These are phyloP conservation scores for Ceratocystis papillata DNA, from an alignment of 2,329 filamentous ascomycete species.

Conservation along the genomic window DNA sequence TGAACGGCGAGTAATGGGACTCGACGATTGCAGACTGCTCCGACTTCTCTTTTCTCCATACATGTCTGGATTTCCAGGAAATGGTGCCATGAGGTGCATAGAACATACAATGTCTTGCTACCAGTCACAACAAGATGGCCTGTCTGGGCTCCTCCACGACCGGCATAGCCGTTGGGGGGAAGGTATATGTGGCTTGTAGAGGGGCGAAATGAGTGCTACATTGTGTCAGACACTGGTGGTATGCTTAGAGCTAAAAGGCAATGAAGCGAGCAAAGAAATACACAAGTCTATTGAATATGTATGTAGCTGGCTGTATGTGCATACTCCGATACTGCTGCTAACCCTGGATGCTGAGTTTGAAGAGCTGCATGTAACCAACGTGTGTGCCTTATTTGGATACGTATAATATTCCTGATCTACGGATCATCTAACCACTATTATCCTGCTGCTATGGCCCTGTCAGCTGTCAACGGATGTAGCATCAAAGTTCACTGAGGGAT, in stretches of 20 bases:
- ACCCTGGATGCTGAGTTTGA: background rate
- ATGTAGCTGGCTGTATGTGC: background rate
- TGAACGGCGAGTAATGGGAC: background rate
- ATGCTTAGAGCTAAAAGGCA: background rate
- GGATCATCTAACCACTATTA: too few relatives aligned
- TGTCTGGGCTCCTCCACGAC: too few relatives aligned
- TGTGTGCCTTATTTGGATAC: background rate
- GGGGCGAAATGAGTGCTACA: background rate
- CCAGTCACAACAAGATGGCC: background rate
- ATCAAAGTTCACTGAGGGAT: background rate
- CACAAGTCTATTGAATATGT: background rate
- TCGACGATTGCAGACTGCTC: background rate
- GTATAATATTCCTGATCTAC: too few relatives aligned
- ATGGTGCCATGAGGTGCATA: background rate
- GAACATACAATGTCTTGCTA: background rate
- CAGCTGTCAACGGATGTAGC: conserved; percentile 2
- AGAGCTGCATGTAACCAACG: background rate
- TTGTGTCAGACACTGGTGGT: background rate
- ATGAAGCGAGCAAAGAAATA: background rate
- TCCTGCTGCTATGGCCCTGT: background rate
- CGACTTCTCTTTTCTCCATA: background rate
- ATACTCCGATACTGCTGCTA: background rate
- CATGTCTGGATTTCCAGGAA: background rate
- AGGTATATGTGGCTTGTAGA: background rate
- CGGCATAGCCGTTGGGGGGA: background rate